These are phyloP conservation scores for Plantago major DNA, from an alignment of 257 asterid genomes.

Conservation along the genomic window DNA sequence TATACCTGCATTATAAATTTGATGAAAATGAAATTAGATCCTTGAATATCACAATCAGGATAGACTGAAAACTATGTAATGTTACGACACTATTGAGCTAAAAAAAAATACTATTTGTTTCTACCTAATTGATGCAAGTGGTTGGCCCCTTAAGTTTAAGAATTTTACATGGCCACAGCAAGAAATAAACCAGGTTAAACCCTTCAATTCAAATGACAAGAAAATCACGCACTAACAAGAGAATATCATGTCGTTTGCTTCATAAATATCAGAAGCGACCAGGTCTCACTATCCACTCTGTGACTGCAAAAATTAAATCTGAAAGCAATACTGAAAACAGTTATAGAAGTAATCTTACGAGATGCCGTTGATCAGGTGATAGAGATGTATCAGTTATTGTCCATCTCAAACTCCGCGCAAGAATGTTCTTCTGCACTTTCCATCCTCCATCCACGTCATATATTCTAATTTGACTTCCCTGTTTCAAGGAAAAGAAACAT, in stretches of 20 bases:
- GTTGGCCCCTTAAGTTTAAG: too few species aligned
- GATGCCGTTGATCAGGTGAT: conserved; percentile 68
- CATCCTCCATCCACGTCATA: conserved; percentile 80
- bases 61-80: not conserved
- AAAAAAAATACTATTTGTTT: not conserved
- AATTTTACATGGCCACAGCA: too few species aligned
- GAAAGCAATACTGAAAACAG: not conserved
- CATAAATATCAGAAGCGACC: not conserved
- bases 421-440: conserved; percentile 77
- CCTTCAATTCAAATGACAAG: not conserved
- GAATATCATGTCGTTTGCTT: not conserved
- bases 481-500: conserved; percentile 18
- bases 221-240: not conserved
- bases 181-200: too few species aligned
- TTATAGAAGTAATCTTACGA: conserved; percentile 44
- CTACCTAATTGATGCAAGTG: too few species aligned
- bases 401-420: conserved; percentile 84
- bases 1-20: conserved; percentile 48
- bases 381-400: conserved; percentile 81
- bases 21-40: conserved; percentile 8
- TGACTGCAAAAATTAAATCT: not conserved
- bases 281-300: not conserved
- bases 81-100: not conserved
- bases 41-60: not conserved
- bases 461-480: conserved; percentile 88